Conservation (phyloP, 768 basidiomycete species). For the Paxillus rubicundulus region DNA sequence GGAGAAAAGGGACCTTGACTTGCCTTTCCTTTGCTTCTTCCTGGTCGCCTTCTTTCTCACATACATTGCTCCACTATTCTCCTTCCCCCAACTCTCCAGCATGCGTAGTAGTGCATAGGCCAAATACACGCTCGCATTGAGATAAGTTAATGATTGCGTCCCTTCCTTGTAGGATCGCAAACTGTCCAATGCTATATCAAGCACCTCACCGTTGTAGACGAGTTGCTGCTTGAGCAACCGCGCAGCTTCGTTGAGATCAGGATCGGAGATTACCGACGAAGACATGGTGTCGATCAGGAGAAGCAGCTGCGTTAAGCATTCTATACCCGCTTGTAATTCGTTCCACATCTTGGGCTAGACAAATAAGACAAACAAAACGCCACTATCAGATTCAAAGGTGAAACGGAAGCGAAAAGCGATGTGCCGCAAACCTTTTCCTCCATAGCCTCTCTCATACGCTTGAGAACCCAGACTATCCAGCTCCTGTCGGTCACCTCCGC, state of each 20-base stretch:
- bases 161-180: slow-evolving; percentile 77
- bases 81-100: slow-evolving; percentile 86
- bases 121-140: slow-evolving; percentile 83
- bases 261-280: slow-evolving; percentile 39
- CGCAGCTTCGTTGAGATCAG: slow-evolving; percentile 66
- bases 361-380: slow-evolving; percentile 5
- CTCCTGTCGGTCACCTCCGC: slow-evolving; percentile 82
- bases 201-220: slow-evolving; percentile 92
- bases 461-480: slow-evolving; percentile 90
- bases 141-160: slow-evolving; percentile 74
- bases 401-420: slow-evolving; percentile 2
- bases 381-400: slow-evolving; percentile 8
- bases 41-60: slow-evolving; percentile 61
- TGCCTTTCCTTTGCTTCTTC: slow-evolving; percentile 49
- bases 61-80: slow-evolving; percentile 62
- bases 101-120: slow-evolving; percentile 83
- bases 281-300: slow-evolving; percentile 87
- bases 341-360: slow-evolving; percentile 88
- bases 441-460: slow-evolving; percentile 82
- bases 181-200: slow-evolving; percentile 82
- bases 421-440: slow-evolving; percentile 76
- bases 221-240: slow-evolving; percentile 83
- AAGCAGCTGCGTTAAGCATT: slow-evolving; percentile 90
- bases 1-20: slow-evolving; percentile 35
- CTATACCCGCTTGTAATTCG: slow-evolving; percentile 90